A percentile compares a stretch with the other conserved stretches of the same genome.
Conservation (phyloP, 2,329 filamentous ascomycete species). For the Aspergillus pseudoviridinutans region DNA sequence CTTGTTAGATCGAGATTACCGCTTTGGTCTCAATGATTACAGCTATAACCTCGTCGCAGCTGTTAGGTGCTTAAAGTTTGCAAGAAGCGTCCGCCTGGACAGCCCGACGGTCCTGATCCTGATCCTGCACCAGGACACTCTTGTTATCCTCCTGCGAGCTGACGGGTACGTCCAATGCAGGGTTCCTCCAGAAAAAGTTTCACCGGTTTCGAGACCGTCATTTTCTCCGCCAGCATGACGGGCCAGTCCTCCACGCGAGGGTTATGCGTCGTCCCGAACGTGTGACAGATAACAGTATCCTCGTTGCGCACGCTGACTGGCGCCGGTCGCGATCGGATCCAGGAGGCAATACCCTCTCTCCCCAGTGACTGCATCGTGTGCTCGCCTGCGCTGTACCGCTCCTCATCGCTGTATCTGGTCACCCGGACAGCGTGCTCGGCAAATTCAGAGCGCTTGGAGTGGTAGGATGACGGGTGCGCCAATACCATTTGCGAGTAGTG, state of each 20-base stretch:
- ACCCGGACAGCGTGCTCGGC: conserved; percentile 50
- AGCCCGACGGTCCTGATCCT: not conserved
- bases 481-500: conserved; percentile 55
- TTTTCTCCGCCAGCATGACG: conserved; percentile 32
- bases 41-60: not conserved
- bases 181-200: conserved; percentile 12
- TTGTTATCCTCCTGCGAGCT: conserved; percentile 5
- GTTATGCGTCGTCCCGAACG: conserved; percentile 41
- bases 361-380: conserved; percentile 48
- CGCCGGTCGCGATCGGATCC: conserved; percentile 12
- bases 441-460: conserved; percentile 49
- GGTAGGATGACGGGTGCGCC: conserved; percentile 46
- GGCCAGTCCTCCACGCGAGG: conserved; percentile 40
- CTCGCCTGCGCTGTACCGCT: conserved; percentile 47
- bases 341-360: conserved; percentile 21
- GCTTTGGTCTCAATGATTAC: not conserved
- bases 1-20: not conserved
- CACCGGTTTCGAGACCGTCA: conserved; percentile 7
- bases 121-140: conserved; percentile 3
- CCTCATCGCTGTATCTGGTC: conserved; percentile 47
- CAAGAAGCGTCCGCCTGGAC: not conserved
- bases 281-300: conserved; percentile 35
- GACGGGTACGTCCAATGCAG: conserved; percentile 8
- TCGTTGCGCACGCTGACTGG: conserved; percentile 14
- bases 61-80: not conserved